These are phyloP conservation scores for Talaromyces islandicus DNA, from an alignment of 2,329 filamentous ascomycete genomes.

Conservation along the genomic window DNA sequence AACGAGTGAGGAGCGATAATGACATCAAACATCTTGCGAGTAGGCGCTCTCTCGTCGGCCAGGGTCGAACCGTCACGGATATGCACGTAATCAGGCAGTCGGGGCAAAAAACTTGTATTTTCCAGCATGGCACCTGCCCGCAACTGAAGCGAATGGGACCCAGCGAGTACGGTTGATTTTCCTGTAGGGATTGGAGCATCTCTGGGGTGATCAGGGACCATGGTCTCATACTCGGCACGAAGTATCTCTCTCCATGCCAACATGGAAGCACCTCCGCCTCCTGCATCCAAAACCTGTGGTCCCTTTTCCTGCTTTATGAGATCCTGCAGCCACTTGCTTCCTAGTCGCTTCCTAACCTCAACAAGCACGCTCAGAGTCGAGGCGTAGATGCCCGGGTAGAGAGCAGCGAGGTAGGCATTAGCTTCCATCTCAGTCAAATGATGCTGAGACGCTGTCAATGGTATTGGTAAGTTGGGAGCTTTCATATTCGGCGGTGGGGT, in stretches of 20 bases:
- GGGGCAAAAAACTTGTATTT: constrained; percentile 86
- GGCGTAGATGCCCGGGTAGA: constrained; percentile 59
- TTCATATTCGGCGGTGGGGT: constrained; percentile 53
- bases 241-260: constrained; percentile 65
- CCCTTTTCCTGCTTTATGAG: constrained; percentile 53
- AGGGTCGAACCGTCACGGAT: constrained; percentile 53
- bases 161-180: constrained; percentile 74
- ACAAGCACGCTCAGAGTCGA: constrained; percentile 51
- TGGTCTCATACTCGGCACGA: constrained; percentile 71
- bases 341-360: constrained; percentile 56
- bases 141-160: constrained; percentile 66
- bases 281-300: constrained; percentile 55
- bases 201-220: constrained; percentile 44
- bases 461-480: constrained; percentile 52
- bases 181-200: constrained; percentile 46
- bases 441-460: constrained; percentile 50
- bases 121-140: constrained; percentile 72
- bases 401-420: constrained; percentile 52
- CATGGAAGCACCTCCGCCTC: constrained; percentile 56
- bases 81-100: constrained; percentile 79
- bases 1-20: constrained; percentile 85
- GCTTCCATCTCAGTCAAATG: constrained; percentile 57
- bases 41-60: constrained; percentile 49
- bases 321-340: constrained; percentile 52
- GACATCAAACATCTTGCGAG: constrained; percentile 77